Conservation (phyloP, 2,329 filamentous ascomycete genomes). For the Elsinoe ampelina region DNA sequence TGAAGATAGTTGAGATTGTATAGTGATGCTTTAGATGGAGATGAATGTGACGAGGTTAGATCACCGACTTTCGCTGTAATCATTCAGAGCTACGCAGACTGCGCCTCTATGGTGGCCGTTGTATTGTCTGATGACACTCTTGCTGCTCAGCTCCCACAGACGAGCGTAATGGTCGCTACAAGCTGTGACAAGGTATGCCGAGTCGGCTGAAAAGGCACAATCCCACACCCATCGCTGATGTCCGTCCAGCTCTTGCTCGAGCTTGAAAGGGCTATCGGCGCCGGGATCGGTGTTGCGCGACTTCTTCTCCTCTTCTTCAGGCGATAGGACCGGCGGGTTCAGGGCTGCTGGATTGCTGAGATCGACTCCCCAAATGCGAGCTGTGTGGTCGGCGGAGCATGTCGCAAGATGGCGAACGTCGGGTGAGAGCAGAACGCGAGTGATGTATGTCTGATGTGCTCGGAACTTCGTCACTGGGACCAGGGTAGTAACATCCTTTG, state of each 20-base stretch:
- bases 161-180: constrained; percentile 90
- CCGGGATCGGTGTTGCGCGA: constrained; percentile 13
- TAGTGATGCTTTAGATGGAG: neutral
- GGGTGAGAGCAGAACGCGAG: constrained; percentile 79
- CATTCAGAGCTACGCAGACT: constrained; percentile 86
- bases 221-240: constrained; percentile 98
- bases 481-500: constrained; percentile 70
- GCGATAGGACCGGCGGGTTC: neutral
- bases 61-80: constrained; percentile 37
- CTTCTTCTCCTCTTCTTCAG: constrained; percentile 15
- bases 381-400: constrained; percentile 87
- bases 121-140: constrained; percentile 88
- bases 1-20: neutral
- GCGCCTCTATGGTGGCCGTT: constrained; percentile 89
- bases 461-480: constrained; percentile 81
- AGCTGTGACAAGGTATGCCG: constrained; percentile 84
- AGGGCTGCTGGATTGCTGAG: constrained; percentile 28
- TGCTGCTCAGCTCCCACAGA: constrained; percentile 78
- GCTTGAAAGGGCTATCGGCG: constrained; percentile 47
- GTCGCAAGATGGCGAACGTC: constrained; percentile 92
- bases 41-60: neutral
- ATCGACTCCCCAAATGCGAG: constrained; percentile 93
- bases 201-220: constrained; percentile 88
- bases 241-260: constrained; percentile 78
- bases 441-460: constrained; percentile 88